Base-by-base conservation (phyloP, 352 stramenopile species). In the Pythium phragmiticola region DNA sequence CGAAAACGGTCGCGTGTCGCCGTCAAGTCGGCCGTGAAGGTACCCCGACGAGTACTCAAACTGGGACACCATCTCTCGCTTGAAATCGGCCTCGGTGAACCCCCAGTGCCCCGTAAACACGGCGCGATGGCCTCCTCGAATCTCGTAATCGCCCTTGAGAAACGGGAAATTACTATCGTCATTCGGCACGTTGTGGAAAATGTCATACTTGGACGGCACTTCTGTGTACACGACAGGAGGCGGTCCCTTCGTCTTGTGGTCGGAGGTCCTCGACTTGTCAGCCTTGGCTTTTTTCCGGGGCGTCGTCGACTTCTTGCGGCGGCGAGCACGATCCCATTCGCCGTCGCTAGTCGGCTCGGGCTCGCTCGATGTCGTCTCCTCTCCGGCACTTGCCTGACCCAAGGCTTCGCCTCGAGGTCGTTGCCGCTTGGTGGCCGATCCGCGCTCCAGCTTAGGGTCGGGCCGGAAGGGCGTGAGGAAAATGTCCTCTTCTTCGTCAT, bases 1-100 rank as follows among this genome's bases (percentile, higher is more conserved):
- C 1, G 77, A 89, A 33, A 83, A 73, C n/a, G 82, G 82, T 16
- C 70, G 76, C n/a, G 65, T 75, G 41, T 87, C 76, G n/a, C 60
- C 60, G 26, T 75, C 66, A 37, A 33, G 41, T 8, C 62, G 53
- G 4, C 39, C 57, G 19, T 71, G 66, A 28, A 81, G 66, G 4
- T 69, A 45, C 6, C 74, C 69, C 3, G 74, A 86, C 21, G 72
- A 76, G 65, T 92, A 92, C 60, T 90, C 78, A 30, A 92, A 92
- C 51, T 85, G 82, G 53, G 78, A 89, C 28, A 82, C 61, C n/a
- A 51, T 12, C 5, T 41, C 28, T 0, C n/a, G 12, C 13, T 42
- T 42, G 28, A 88, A 89, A 13, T 81, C 80, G 2, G 75, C 71
- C 7, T 89, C 74, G n/a, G 62, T 84, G 46, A 92, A 92, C 33